phyloP scores from a whole-genome alignment of 1,139 yeast genomes.

The Scheffersomyces segobiensis region DNA sequence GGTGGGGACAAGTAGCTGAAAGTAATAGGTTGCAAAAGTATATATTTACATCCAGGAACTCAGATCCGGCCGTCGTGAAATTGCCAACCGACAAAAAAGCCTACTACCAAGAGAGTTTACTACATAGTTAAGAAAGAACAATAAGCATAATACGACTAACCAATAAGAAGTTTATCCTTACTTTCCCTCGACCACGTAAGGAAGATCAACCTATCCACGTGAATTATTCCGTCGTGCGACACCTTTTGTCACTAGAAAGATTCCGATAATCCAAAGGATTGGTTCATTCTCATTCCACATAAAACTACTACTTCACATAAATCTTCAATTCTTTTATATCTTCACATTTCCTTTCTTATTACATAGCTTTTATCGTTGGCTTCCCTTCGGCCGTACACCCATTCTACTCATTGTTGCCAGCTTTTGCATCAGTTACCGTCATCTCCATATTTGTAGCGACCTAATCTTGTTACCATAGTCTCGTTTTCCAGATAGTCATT shows the following conservation, averaged over 20 bases:
- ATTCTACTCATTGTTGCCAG: not conserved
- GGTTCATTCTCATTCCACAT: not conserved
- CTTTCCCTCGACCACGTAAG: not conserved
- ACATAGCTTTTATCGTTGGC: not conserved
- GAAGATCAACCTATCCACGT: not conserved
- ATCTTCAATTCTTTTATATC: not conserved
- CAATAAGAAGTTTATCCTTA: not conserved
- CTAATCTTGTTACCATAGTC: not conserved
- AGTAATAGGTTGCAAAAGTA: not conserved
- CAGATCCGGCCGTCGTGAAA: not conserved
- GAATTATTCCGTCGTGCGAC: not conserved
- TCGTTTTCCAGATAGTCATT: not conserved
- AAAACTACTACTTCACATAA: not conserved
- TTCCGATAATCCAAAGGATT: not conserved
- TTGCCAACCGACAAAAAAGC: not conserved
- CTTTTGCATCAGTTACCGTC: not conserved
- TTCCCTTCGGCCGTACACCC: conserved; percentile 1
- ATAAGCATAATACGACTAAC: not conserved
- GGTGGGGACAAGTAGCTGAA: not conserved
- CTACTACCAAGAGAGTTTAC: not conserved
- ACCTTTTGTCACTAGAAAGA: not conserved
- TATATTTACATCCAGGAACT: not conserved
- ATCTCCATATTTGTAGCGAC: not conserved
- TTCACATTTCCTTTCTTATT: not conserved
- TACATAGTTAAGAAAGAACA: not conserved